Evolutionary conservation across 2,329 filamentous ascomycete genomes (phyloP).

Genomic region (Rachicladosporium sp.): DNA sequence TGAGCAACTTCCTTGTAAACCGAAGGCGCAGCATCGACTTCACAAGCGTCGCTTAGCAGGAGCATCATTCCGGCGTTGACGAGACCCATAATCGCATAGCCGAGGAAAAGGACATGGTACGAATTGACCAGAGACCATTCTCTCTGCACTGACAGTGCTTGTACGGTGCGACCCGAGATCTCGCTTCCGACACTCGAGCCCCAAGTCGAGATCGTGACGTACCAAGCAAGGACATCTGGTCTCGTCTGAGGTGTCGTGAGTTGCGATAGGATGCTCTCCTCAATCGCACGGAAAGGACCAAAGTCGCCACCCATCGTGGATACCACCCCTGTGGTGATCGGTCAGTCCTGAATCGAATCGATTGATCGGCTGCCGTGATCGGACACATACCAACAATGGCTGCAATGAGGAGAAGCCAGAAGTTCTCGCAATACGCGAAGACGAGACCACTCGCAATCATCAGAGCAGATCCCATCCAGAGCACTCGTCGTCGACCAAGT

Average conservation of each 20-base stretch:
- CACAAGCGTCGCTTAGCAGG: slow-evolving; percentile 39
- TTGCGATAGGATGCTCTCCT: slow-evolving; percentile 50
- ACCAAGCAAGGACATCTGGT: slow-evolving; percentile 55
- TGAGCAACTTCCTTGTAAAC: slow-evolving; percentile 18
- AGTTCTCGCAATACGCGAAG: slow-evolving; percentile 21
- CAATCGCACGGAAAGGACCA: slow-evolving; percentile 54
- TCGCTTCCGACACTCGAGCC: slow-evolving; percentile 45
- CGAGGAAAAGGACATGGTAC: slow-evolving; percentile 47
- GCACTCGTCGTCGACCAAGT: slow-evolving; percentile 20
- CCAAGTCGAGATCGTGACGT: slow-evolving; percentile 45
- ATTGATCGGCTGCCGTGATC: not conserved
- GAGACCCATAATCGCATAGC: slow-evolving; percentile 45
- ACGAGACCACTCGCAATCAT: slow-evolving; percentile 21
- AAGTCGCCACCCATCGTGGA: slow-evolving; percentile 46
- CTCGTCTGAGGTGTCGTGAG: slow-evolving; percentile 43
- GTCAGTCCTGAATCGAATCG: not conserved
- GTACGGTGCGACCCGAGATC: slow-evolving; percentile 39
- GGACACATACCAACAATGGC: slow-evolving; percentile 12
- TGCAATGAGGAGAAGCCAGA: slow-evolving; percentile 22
- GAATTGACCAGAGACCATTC: slow-evolving; percentile 40
- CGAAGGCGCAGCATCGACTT: slow-evolving; percentile 27
- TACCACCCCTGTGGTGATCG: slow-evolving; percentile 15
- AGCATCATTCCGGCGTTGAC: slow-evolving; percentile 38
- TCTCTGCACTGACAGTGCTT: slow-evolving; percentile 31
- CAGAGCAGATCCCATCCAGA: slow-evolving; percentile 19